Evolutionary conservation across 208 protist species (phyloP).

Genomic region (Kentomonas sorsogonicus): DNA sequence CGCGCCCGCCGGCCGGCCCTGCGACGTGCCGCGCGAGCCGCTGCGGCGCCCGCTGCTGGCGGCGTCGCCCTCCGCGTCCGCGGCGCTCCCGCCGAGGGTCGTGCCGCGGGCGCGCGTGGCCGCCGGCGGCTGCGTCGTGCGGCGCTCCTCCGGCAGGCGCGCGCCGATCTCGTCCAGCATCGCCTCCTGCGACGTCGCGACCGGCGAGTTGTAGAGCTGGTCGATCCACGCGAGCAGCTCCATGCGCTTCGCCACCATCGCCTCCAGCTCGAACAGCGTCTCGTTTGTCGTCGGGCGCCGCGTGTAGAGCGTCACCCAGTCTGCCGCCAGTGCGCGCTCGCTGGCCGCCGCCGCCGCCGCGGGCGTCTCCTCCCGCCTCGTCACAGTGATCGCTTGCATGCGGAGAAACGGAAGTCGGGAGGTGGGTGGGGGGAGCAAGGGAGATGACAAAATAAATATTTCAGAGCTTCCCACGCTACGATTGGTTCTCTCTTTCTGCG

Average conservation of each 20-base stretch:
- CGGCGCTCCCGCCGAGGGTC: conserved; percentile 17
- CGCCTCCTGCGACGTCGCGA: conserved; percentile 39
- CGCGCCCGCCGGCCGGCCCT: conserved; percentile 6
- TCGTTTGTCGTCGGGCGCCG: conserved; percentile 47
- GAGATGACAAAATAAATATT: too few species aligned
- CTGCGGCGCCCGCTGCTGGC: conserved; percentile 22
- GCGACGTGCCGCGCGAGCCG: conserved; percentile 22
- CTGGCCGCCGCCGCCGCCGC: conserved; percentile 3
- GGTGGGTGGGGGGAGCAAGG: too few species aligned
- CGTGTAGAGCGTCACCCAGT: conserved; percentile 80
- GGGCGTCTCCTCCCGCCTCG: background rate
- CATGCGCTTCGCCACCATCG: conserved; percentile 83
- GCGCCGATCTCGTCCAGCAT: conserved; percentile 64
- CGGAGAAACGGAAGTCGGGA: too few species aligned
- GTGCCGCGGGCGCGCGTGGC: conserved; percentile 12
- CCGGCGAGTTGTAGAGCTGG: conserved; percentile 61
- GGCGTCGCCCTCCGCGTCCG: background rate
- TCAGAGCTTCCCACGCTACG: too few species aligned
- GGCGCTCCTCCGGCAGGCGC: conserved; percentile 60
- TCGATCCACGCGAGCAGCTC: conserved; percentile 86
- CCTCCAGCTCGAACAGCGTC: conserved; percentile 79
- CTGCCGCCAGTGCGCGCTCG: conserved; percentile 10
- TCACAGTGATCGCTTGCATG: conserved; percentile 30
- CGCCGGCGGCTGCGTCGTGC: conserved; percentile 20
- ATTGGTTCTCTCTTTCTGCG: too few species aligned